Conservation (phyloP, 495 filamentous ascomycete species). For the Margaritispora aquatica region DNA sequence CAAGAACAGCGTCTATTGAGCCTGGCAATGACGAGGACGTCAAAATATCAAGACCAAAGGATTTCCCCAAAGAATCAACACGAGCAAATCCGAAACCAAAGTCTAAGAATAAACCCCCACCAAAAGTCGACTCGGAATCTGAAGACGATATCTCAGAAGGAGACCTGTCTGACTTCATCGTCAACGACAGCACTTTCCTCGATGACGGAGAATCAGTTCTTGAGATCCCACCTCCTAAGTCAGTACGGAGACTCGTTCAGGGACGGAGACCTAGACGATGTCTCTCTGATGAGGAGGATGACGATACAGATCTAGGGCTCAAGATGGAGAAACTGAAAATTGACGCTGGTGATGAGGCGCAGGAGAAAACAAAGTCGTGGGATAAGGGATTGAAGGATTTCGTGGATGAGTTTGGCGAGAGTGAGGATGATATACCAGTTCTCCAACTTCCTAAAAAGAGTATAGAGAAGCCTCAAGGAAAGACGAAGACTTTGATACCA, state of each 20-base stretch:
- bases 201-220: conserved; percentile 14
- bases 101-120: not conserved
- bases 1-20: conserved; percentile 5
- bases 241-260: conserved; percentile 14
- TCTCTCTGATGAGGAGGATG: not conserved
- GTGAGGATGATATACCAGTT: not conserved
- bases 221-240: conserved; percentile 8
- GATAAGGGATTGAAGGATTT: not conserved
- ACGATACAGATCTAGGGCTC: not conserved
- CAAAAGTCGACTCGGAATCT: conserved; percentile 11
- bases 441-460: not conserved
- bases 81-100: not conserved
- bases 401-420: not conserved
- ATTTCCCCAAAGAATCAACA: not conserved
- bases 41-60: not conserved
- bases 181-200: conserved; percentile 22
- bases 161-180: conserved; percentile 30
- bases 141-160: too few relatives aligned
- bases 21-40: conserved; percentile 8
- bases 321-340: conserved; percentile 8
- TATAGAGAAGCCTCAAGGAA: not conserved
- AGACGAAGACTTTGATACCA: too few relatives aligned
- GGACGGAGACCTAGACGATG: conserved; percentile 6
- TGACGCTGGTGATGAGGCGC: not conserved
- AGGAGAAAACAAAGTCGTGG: not conserved